These are phyloP conservation scores for Globisporangium irregulare DNA, from an alignment of 352 stramenopile genomes.

Conservation along the genomic window DNA sequence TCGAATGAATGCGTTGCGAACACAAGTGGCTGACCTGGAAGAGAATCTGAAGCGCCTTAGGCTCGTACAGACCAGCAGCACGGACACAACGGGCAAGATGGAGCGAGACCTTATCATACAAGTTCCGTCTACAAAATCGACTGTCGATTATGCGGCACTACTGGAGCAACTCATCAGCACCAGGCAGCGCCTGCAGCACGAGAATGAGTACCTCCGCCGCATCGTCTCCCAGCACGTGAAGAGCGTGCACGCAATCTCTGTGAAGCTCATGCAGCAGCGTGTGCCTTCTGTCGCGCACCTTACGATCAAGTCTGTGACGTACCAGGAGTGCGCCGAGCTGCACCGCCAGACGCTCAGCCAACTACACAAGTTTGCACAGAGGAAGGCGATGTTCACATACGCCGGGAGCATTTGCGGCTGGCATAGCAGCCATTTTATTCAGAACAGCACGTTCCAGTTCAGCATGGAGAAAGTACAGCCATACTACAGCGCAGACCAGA, in stretches of 20 bases:
- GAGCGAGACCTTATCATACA: no score
- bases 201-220: constrained; percentile 14
- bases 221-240: neutral
- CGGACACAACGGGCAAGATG: neutral
- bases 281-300: neutral
- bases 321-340: neutral
- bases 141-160: neutral
- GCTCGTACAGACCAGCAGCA: neutral
- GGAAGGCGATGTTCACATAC: neutral
- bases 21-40: constrained; percentile 3
- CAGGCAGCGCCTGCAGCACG: constrained; percentile 2
- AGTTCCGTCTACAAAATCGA: neutral
- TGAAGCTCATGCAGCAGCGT: constrained; percentile 1
- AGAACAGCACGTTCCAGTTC: constrained; percentile 4
- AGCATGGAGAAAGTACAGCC: constrained; percentile 7
- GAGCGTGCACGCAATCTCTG: constrained; percentile 1
- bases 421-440: neutral
- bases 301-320: constrained; percentile 8
- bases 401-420: constrained; percentile 7
- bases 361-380: neutral
- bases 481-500: neutral
- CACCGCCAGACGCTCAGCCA: neutral
- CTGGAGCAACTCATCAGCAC: constrained; percentile 3
- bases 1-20: constrained; percentile 6
- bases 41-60: neutral